Base-by-base conservation (phyloP, 2,329 filamentous ascomycete species). In the Lasiodiplodia sp. region DNA sequence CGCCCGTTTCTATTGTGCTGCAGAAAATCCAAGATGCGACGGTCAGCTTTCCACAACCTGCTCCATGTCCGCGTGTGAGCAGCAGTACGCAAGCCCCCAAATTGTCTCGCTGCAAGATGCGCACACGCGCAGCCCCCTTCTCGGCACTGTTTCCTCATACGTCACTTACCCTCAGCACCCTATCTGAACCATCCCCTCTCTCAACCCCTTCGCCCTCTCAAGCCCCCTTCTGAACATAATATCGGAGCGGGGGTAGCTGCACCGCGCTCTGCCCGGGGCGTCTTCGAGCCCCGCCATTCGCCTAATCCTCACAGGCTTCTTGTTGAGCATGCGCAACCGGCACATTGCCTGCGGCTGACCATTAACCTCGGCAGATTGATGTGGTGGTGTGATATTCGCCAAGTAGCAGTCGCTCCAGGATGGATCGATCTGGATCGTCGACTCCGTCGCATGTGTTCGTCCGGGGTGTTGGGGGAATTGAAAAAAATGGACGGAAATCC, bases 361-460 rank as follows among this genome's bases (percentile, higher is more conserved):
- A 18, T 16, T 18, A 44, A n/a, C 14, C 44, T 47, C 44, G 44
- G 44, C n/a, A 47, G 10, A 21, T 12, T 23, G 16, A 11, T 23
- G 23, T 4, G 57, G 38, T 60, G 57, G 57, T n/a, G 38, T 60
- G 57, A 60, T 31, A 44, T 28, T 38, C 21, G 16, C 23, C 38
- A 44, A n/a, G 38, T 12, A 25, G 6, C 37, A 44, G 21, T 28
- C 10, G 12, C 23, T 8, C 31, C 55, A 7, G 8, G 12, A 8
- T n/a, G 56, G 34, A 37, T 40, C 57, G 38, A 60, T 47, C 57
- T 40, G 34, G 57, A 47, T 60, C 57, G 37, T 12, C 37, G 25
- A 21, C 8, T 3, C 11, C 3, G 51, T 53, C 51, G 51, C 51
- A 25, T 53, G 51, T 16, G 51, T n/a, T 53, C 31, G 8, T 11